Percentiles rank a stretch among this genome's conserved stretches.
phyloP scores from a whole-genome alignment of 495 filamentous ascomycete species.

The Neurospora tetraspora region DNA sequence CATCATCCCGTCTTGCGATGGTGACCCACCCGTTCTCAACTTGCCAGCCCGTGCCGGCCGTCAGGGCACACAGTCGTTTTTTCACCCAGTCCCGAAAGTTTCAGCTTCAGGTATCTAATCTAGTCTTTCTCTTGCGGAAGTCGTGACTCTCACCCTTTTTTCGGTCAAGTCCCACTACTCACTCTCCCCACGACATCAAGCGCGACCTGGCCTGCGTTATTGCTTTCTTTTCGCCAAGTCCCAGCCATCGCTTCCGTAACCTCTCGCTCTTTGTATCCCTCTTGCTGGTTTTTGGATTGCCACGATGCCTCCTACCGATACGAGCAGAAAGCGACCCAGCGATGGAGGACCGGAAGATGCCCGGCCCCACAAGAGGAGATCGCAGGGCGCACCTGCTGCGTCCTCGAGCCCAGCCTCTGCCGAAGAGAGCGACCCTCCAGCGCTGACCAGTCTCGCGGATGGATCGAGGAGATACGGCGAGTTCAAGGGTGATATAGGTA shows the following conservation, averaged over 20 bases:
- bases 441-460: not conserved
- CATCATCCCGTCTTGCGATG: not conserved
- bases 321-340: not conserved
- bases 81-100: not conserved
- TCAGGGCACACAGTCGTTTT: not conserved
- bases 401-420: not conserved
- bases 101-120: not conserved
- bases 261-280: too few species aligned
- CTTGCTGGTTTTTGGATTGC: not conserved
- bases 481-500: not conserved
- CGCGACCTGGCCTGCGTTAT: too few species aligned
- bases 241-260: too few species aligned
- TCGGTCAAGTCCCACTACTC: not conserved
- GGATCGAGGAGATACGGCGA: not conserved
- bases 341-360: not conserved
- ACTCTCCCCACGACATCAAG: too few species aligned
- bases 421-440: not conserved
- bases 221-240: too few species aligned
- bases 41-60: not conserved
- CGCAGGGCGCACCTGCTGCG: rapidly evolving
- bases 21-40: not conserved
- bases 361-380: not conserved
- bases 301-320: not conserved
- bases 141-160: not conserved
- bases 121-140: not conserved